Evolutionary conservation across 805 yeast species (phyloP), one percentile per base, ranked within the genome.

Genomic region (Wickerhamiella cacticola): DNA sequence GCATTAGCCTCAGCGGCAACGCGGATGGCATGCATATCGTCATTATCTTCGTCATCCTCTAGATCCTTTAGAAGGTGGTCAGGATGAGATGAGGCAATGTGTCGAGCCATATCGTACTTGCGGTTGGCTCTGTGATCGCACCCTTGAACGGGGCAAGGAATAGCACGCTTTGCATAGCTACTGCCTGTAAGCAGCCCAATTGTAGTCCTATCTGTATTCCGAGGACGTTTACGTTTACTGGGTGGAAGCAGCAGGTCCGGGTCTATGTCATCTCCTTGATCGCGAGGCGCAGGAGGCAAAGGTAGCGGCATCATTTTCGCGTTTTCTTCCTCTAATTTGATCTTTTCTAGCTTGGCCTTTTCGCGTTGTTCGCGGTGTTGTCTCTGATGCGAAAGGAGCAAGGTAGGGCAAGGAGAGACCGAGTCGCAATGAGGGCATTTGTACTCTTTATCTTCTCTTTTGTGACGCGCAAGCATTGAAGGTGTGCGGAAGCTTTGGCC

Each of bases 361-460:
- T 40, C 34, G 22, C 34, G 29, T 8, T 25, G 34, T 16, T 43
- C 39, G 12, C 23, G 19, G 22, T 43, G 46, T 5, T 22, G 25
- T 21, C 29, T 28, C 22, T 29, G 29, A 16, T 43, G 46, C 21
- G 13, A 19, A 5, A 16, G 12, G 9, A 43, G 40, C 15, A 34
- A n/a, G 4, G 24, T 73, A 74, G 63, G 82, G 82, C 34, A 69
- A 67, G 51, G 66, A 61, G 51, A 70, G 68, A 60, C 94, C 83
- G 19, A 34, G 41, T 55, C 46, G 44, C 35, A 52, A 48, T n/a
- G 29, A 22, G 47, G 50, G 36, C 58, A 56, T 24, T 50, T 34
- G 46, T 56, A 52, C 24, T 53, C 46, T 22, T 55, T 54, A n/a
- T 44, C 2, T 54, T 48, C 47, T 42, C 52, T 48, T 52, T 53